phyloP scores from a whole-genome alignment of 148 eudicot genomes.

The Rhododendron ferrugineum region DNA sequence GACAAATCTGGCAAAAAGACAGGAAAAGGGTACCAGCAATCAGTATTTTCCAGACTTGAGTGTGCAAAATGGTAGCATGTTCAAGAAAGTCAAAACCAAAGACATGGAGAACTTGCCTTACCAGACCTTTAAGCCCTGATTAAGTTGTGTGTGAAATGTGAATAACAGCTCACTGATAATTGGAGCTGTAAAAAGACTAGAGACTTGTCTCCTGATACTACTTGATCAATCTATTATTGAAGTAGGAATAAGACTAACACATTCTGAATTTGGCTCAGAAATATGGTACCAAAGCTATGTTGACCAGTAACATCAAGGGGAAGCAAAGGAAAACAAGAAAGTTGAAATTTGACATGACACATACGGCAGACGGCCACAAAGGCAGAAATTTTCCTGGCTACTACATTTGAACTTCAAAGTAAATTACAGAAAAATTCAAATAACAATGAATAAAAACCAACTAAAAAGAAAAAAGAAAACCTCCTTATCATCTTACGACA shows the following conservation, averaged over 20 bases:
- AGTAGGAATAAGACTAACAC: not conserved
- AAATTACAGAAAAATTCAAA: not conserved
- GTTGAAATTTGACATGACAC: not conserved
- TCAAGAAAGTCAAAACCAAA: not conserved
- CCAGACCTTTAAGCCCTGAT: not conserved
- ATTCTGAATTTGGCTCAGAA: not conserved
- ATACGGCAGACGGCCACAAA: not conserved
- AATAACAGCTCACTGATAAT: not conserved
- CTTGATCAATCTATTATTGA: not conserved
- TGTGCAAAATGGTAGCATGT: not conserved
- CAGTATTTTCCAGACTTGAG: not conserved
- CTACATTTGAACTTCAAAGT: not conserved
- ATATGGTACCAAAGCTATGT: not conserved
- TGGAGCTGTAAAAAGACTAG: not conserved
- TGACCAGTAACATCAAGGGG: not conserved
- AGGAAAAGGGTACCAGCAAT: slow-evolving; percentile 6
- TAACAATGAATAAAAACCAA: not conserved
- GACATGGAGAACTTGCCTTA: not conserved
- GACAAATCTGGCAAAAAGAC: slow-evolving; percentile 43
- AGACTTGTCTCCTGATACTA: not conserved
- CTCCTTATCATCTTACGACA: not conserved
- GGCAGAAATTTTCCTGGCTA: not conserved
- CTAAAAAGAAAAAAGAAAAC: not conserved
- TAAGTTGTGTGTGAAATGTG: not conserved
- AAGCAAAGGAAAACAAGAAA: not conserved